Evolutionary conservation across 2,329 filamentous ascomycete species (phyloP), one percentile per base, ranked within the genome.

Genomic region (Aureobasidium pullulans): DNA sequence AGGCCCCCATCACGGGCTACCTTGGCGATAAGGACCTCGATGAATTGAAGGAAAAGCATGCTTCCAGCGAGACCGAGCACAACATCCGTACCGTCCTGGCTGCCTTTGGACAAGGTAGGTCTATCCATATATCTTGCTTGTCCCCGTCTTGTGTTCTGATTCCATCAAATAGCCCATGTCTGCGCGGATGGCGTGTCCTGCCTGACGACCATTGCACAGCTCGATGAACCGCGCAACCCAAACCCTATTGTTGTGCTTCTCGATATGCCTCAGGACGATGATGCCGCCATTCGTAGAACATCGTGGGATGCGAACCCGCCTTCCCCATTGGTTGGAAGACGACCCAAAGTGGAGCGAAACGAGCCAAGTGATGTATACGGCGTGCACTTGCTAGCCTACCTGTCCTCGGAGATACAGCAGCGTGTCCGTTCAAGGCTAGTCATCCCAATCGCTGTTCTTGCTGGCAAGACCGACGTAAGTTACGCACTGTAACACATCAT

Each of bases 281-380:
- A 76, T 54, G 70, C 61, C 67, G 70, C n/a, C 62, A 68, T 49
- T 73, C 73, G 62, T 68, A 74, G n/a, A 61, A 49, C 72, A 13
- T 75, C 73, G 13, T 71, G 73, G 59, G 73, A 75, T 54, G 72
- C 72, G 23, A 70, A 73, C 40, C 72, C 73, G 0, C 72, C 73
- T 2, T 75, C 73, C 19, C 73, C 74, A 4, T 72, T 72, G 0
- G 66, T 69, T 8, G 68, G 66, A n/a, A 68, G 71, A 57, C 60
- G 68, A 37, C 62, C 64, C 11, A 65, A 69, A 15, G 62, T 63
- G 2, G 19, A 63, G 47, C 59, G 57, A 46, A 62, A 61, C 62
- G 73, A 75, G 62, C 72, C 70, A 2, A 70, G 72, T 31, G 74
- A 75, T 61, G 69, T 75, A 11, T 76, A 76, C 52, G 73, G 73